phyloP scores from a whole-genome alignment of 192 early-diverging fungal species.

The Coemansia sp. region DNA sequence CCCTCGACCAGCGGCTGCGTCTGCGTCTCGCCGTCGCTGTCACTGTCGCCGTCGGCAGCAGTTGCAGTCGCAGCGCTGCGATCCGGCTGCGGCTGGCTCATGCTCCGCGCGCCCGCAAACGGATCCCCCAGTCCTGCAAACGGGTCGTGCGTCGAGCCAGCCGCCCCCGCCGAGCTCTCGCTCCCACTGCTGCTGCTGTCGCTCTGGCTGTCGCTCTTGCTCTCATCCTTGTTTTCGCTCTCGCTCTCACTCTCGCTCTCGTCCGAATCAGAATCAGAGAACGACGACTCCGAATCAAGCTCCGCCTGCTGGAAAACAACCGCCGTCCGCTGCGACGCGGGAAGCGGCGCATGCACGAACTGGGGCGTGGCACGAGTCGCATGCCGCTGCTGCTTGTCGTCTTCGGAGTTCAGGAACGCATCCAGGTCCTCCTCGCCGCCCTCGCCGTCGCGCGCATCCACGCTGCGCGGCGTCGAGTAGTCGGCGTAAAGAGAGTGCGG shows the following conservation, averaged over 20 bases:
- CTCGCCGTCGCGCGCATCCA: background rate
- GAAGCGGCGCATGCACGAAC: background rate
- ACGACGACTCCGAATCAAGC: conserved; percentile 16
- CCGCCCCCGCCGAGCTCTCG: no score
- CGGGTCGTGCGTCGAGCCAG: no score
- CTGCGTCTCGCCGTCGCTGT: conserved; percentile 11
- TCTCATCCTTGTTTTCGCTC: background rate
- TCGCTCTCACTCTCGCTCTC: background rate
- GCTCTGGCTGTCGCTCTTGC: background rate
- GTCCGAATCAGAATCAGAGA: conserved; percentile 4
- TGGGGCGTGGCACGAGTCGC: background rate
- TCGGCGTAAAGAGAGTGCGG: conserved; percentile 19
- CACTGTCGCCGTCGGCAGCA: background rate
- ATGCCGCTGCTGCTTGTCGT: conserved; percentile 5
- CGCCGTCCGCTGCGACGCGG: conserved; percentile 6
- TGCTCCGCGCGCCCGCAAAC: conserved; percentile 6
- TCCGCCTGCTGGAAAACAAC: conserved; percentile 31
- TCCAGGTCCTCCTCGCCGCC: conserved; percentile 46
- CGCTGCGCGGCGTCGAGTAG: conserved; percentile 44
- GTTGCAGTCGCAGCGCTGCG: background rate
- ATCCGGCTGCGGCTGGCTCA: background rate
- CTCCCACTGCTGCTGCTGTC: background rate
- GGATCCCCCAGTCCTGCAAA: background rate
- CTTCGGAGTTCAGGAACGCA: conserved; percentile 44
- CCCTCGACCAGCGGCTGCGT: conserved; percentile 31